These are phyloP conservation scores for Hymenoscyphus infarciens DNA, from an alignment of 2,329 filamentous ascomycete species.

Conservation along the genomic window DNA sequence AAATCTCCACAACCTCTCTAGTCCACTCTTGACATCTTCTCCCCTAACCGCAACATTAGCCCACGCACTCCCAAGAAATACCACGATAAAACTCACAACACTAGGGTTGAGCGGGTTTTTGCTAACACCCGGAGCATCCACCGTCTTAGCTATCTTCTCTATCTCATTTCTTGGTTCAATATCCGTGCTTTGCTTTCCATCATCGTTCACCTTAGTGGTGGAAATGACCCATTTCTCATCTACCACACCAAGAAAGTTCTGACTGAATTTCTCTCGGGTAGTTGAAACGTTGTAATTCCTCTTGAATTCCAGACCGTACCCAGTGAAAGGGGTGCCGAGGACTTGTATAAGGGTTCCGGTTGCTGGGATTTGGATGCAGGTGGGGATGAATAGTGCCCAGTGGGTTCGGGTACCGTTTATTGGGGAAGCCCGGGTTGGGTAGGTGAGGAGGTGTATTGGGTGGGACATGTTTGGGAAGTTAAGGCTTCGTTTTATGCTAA, in stretches of 20 bases:
- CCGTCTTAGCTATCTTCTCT: neutral
- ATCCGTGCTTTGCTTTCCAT: neutral
- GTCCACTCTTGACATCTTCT: slow-evolving; percentile 8
- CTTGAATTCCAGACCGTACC: neutral
- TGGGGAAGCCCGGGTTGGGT: slow-evolving; percentile 6
- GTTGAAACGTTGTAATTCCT: neutral
- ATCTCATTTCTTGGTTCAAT: neutral
- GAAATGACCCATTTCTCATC: neutral
- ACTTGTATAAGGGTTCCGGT: neutral
- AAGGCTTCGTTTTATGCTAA: too few species aligned
- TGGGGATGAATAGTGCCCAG: slow-evolving; percentile 12
- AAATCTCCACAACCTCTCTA: neutral
- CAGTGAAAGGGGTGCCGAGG: neutral
- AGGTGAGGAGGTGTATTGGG: slow-evolving; percentile 6
- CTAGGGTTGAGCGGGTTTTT: neutral
- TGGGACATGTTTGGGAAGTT: neutral
- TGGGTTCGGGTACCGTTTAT: slow-evolving; percentile 12
- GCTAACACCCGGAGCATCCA: neutral
- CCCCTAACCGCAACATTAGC: neutral
- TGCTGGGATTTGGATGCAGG: neutral
- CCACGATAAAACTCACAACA: neutral
- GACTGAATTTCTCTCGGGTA: neutral
- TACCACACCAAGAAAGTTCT: neutral
- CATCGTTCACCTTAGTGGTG: neutral
- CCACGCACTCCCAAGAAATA: neutral